Percentiles rank a stretch among this genome's conserved stretches.
phyloP scores from a whole-genome alignment of 2,329 filamentous ascomycete species.

The Helicocarpus griseus region DNA sequence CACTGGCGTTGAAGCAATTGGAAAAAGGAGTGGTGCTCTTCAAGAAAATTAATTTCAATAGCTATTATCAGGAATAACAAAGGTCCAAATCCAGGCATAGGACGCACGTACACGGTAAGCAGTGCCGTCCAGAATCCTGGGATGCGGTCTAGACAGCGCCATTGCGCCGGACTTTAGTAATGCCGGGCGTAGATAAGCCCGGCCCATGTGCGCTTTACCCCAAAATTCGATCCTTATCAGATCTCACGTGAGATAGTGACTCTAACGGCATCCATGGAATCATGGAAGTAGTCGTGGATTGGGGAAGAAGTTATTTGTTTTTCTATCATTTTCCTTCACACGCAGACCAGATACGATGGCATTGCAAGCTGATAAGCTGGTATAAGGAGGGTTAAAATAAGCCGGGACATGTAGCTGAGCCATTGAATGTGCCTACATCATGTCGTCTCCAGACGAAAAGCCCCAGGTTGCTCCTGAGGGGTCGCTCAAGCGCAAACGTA shows the following conservation, averaged over 20 bases:
- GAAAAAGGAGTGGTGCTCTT: too few species aligned
- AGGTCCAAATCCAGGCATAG: too few species aligned
- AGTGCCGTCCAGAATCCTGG: too few species aligned
- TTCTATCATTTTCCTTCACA: neutral
- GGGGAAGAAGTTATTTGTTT: neutral
- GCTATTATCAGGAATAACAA: too few species aligned
- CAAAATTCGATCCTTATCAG: neutral
- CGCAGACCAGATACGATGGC: neutral
- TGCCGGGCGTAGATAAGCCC: neutral
- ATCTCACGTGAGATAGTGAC: neutral
- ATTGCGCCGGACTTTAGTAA: neutral
- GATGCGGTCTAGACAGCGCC: neutral
- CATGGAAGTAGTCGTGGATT: neutral
- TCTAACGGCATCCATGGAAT: too few species aligned
- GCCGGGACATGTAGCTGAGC: slow-evolving; percentile 2
- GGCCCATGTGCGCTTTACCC: neutral
- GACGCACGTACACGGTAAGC: too few species aligned
- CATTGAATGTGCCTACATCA: slow-evolving; percentile 5
- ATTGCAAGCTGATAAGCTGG: neutral
- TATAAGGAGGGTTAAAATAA: neutral
- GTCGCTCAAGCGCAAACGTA: slow-evolving; percentile 13
- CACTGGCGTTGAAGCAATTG: too few species aligned
- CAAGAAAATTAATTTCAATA: too few species aligned
- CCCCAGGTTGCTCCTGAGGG: slow-evolving; percentile 8
- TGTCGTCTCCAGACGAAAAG: slow-evolving; percentile 11